phyloP scores from a whole-genome alignment of 2,329 filamentous ascomycete genomes.

The Fusarium cicatricum region DNA sequence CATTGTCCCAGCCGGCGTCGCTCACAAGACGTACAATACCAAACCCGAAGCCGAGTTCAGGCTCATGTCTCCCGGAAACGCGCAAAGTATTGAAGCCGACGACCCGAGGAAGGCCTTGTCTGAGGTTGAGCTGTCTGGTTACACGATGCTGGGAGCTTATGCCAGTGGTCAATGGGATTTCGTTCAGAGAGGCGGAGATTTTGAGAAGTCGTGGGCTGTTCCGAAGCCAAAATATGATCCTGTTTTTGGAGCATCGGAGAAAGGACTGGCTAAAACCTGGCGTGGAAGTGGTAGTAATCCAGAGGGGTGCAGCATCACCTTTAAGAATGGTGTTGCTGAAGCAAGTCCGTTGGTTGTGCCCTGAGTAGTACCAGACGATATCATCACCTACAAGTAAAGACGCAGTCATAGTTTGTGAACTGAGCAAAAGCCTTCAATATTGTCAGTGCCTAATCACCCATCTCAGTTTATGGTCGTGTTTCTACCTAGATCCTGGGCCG shows the following conservation, averaged over 20 bases:
- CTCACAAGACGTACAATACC: constrained; percentile 62
- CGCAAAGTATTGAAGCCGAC: constrained; percentile 47
- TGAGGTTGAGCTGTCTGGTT: constrained; percentile 45
- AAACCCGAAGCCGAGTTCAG: constrained; percentile 44
- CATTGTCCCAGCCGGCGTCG: constrained; percentile 63
- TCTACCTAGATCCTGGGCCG: no score
- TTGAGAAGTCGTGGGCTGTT: constrained; percentile 32
- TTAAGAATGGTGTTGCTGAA: not conserved
- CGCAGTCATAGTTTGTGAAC: no score
- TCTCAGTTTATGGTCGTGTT: no score
- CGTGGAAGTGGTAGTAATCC: constrained; percentile 7
- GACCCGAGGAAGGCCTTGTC: constrained; percentile 48
- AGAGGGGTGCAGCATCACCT: not conserved
- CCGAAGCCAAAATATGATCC: constrained; percentile 29
- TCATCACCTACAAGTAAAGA: no score
- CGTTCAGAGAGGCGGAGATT: constrained; percentile 29
- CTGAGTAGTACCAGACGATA: no score
- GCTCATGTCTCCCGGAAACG: constrained; percentile 55
- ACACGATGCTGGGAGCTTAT: constrained; percentile 60
- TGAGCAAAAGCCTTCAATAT: no score
- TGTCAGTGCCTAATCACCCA: no score
- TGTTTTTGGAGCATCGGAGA: constrained; percentile 16
- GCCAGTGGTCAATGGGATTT: constrained; percentile 34
- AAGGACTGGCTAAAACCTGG: constrained; percentile 24
- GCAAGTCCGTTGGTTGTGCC: not conserved